phyloP scores from a whole-genome alignment of 805 yeast genomes.

The Candida nitratophila region DNA sequence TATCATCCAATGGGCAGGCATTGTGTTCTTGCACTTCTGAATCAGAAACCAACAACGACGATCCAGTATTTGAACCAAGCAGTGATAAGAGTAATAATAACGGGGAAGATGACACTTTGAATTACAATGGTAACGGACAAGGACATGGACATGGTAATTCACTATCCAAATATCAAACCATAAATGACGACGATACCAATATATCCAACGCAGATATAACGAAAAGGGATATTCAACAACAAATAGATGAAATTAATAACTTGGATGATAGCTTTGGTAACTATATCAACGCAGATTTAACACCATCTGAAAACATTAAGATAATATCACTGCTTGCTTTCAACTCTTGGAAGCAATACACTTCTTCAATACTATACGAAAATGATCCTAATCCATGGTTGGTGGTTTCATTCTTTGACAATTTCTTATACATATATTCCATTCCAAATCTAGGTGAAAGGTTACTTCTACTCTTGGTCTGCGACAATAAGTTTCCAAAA shows the following conservation, averaged over 20 bases:
- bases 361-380: not conserved
- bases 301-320: slow-evolving; percentile 24
- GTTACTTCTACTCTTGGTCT: slow-evolving; percentile 21
- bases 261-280: slow-evolving; percentile 7
- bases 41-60: not conserved
- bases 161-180: not conserved
- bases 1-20: slow-evolving; percentile 23
- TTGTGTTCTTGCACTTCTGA: slow-evolving; percentile 20
- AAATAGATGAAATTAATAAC: slow-evolving; percentile 10
- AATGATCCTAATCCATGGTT: slow-evolving; percentile 14
- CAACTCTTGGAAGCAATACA: slow-evolving; percentile 18
- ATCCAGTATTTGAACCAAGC: not conserved
- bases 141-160: no score
- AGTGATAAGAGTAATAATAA: not conserved
- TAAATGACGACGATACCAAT: not conserved
- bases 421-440: slow-evolving; percentile 12
- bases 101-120: not conserved
- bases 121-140: not conserved
- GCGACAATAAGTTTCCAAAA: slow-evolving; percentile 21
- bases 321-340: slow-evolving; percentile 23
- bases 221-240: not conserved
- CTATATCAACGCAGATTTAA: slow-evolving; percentile 21
- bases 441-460: slow-evolving; percentile 13
- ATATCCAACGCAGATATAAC: not conserved
- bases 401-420: slow-evolving; percentile 18